phyloP scores from a whole-genome alignment of 2,329 filamentous ascomycete genomes.

The Fusarium chlamydosporum region DNA sequence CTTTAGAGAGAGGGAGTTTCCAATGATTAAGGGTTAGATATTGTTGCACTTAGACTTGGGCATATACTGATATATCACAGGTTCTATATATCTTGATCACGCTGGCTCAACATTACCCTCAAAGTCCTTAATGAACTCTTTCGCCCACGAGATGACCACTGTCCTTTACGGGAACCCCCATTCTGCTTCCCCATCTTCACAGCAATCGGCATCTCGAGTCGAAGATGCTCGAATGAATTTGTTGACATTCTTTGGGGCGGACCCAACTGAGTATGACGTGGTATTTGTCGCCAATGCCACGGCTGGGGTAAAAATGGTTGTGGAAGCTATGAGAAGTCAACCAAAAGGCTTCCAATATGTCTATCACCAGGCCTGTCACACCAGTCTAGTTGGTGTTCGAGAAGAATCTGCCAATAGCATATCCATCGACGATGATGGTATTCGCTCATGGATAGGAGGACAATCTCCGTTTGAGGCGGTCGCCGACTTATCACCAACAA shows the following conservation, averaged over 20 bases:
- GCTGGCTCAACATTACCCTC: slow-evolving; percentile 90
- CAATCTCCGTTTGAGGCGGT: slow-evolving; percentile 49
- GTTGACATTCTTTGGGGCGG: slow-evolving; percentile 83
- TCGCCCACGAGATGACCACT: slow-evolving; percentile 81
- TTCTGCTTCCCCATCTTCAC: slow-evolving; percentile 85
- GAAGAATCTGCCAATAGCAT: slow-evolving; percentile 75
- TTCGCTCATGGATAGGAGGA: slow-evolving; percentile 74
- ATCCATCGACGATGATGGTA: slow-evolving; percentile 76
- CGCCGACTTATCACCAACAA: slow-evolving; percentile 45
- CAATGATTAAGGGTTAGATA: slow-evolving; percentile 74
- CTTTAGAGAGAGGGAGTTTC: slow-evolving; percentile 73
- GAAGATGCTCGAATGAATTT: slow-evolving; percentile 81
- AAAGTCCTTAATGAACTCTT: slow-evolving; percentile 84
- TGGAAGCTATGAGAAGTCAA: slow-evolving; percentile 79
- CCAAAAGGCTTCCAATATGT: slow-evolving; percentile 82
- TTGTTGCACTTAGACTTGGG: neutral
- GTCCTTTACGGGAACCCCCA: slow-evolving; percentile 93
- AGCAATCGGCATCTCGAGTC: slow-evolving; percentile 79
- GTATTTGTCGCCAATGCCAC: slow-evolving; percentile 95
- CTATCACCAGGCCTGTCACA: slow-evolving; percentile 89
- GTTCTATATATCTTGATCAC: slow-evolving; percentile 89
- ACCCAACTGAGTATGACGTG: slow-evolving; percentile 85
- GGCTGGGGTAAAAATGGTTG: slow-evolving; percentile 87
- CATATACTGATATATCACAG: slow-evolving; percentile 59
- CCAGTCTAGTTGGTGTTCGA: slow-evolving; percentile 85